Base-by-base conservation (phyloP, 495 filamentous ascomycete species). In the Neurospora africana region DNA sequence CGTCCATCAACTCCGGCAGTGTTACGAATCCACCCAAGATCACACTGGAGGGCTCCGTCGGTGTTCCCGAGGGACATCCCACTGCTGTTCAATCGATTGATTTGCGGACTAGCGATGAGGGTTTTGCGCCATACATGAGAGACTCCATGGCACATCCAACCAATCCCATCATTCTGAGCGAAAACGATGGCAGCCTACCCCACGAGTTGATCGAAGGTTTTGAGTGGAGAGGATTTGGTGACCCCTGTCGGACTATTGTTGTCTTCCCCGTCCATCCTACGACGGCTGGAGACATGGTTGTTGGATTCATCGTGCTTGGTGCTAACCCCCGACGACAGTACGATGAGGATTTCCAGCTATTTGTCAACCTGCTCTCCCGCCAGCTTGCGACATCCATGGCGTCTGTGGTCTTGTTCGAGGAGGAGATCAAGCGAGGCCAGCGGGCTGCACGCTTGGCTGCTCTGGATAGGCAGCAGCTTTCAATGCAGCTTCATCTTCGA, bases 241-340 rank as follows among this genome's bases (percentile, higher is more conserved):
- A 91, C 71, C 83, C 85, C 1, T 89, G 88, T 74, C 82, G 81
- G n/a, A 87, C 89, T 4, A 86, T 89, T 38, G 89, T 93, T 27
- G 83, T 91, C 27, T 92, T 91, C 76, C 89, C 91, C 0, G 87
- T 93, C 38, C 88, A 91, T 74, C 88, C 90, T 2, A 91, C 89
- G 19, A 91, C 87, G 11, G 87, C 86, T 4, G 88, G 88, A 13
- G 85, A 87, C 41, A 83, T 83, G 5, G 82, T 86, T 4, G 83
- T 92, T 11, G 91, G 91, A 4, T 93, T 92, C 74, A 80, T 92
- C 36, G 87, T 92, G 1, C 82, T 92, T 76, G 91, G 90, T 35
- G 78, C 90, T 4, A 93, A 93, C 78, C 90, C 90, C 40, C 81
- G 90, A 36, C 83, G 90, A 69, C 89, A 86, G 1, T 92, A 89